phyloP scores from a whole-genome alignment of 2,329 filamentous ascomycete species.

The Cordyceps militaris region DNA sequence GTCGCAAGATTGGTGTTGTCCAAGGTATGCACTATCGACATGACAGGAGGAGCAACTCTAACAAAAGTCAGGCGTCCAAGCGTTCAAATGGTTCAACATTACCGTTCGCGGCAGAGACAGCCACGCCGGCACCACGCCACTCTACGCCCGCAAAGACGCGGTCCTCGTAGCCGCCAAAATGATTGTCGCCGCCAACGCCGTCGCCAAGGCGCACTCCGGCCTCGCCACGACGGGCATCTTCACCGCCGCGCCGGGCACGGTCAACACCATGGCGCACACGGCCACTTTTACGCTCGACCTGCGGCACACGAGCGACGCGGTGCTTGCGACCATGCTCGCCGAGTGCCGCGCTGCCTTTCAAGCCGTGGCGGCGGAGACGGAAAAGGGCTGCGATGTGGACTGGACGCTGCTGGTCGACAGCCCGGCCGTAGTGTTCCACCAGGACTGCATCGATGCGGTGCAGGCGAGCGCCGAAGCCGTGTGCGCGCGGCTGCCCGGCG shows the following conservation, averaged over 20 bases:
- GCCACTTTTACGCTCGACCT: conserved; percentile 62
- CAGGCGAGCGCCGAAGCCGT: conserved; percentile 48
- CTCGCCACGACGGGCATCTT: conserved; percentile 27
- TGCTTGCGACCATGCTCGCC: conserved; percentile 39
- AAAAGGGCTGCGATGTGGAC: conserved; percentile 47
- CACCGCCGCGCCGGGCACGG: conserved; percentile 46
- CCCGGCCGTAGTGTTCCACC: conserved; percentile 55
- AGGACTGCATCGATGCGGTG: conserved; percentile 59
- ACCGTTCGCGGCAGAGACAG: conserved; percentile 24
- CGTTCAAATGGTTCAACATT: conserved; percentile 26
- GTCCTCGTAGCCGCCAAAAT: conserved; percentile 29
- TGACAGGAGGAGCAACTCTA: background rate
- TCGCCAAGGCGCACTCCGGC: conserved; percentile 21
- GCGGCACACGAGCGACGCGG: conserved; percentile 46
- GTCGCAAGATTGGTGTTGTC: conserved; percentile 26
- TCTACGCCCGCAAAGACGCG: conserved; percentile 27
- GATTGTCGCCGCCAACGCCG: conserved; percentile 24
- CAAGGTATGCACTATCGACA: conserved; percentile 15
- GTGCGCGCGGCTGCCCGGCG: conserved; percentile 34
- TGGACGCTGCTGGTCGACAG: conserved; percentile 53
- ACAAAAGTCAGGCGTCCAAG: conserved; percentile 18
- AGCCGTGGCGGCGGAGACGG: conserved; percentile 55
- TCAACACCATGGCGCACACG: conserved; percentile 61
- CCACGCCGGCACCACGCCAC: conserved; percentile 26
- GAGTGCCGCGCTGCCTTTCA: conserved; percentile 26